Base-by-base conservation (phyloP, 2,329 filamentous ascomycete species). In the Aspergillus melleus region DNA sequence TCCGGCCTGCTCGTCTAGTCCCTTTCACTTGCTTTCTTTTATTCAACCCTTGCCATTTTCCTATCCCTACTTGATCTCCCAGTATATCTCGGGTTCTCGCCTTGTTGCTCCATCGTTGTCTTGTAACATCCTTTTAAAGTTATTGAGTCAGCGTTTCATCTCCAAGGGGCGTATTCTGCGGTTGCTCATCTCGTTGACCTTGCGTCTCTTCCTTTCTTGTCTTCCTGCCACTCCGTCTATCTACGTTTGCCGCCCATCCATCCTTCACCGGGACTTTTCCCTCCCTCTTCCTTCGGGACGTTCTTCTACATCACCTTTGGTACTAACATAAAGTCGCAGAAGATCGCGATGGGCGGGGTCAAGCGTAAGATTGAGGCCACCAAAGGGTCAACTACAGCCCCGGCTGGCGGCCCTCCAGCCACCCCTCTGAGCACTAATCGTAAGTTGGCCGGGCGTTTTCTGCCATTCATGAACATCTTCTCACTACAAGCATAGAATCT, bases 291-390 rank as follows among this genome's bases (percentile, higher is more conserved):
- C 19, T 19, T 24, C 22, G 24, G 19, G 9, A 10, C 20, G 44
- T 20, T 51, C 49, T 14, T 22, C 14, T 57, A 9, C 52, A 10
- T 53, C 42, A 9, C 20, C 16, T 22, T n/a, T 30, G 19, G 20
- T 16, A 44, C 61, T 58, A 29, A 61, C 53, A 47, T 49, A 53
- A 36, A 42, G 32, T 50, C 54, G 51, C 56, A 68, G 64, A 67
- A 66, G 62, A 64, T 63, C 68, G 66, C 64, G 58, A 77, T 77
- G 75, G 73, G 72, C 63, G 74, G 74, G 61, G 68, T 70, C 62
- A 75, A 72, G 64, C 73, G 73, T 61, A 74, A 70, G 58, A 62
- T 68, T 54, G 69, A 70, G 53, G 66, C 70, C 49, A 55, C 68
- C 55, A 65, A 66, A 51, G 68, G 64, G 49, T 60, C 67, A 49